phyloP scores from a whole-genome alignment of 345 rosid genomes.

The Gossypium ekmanianum region DNA sequence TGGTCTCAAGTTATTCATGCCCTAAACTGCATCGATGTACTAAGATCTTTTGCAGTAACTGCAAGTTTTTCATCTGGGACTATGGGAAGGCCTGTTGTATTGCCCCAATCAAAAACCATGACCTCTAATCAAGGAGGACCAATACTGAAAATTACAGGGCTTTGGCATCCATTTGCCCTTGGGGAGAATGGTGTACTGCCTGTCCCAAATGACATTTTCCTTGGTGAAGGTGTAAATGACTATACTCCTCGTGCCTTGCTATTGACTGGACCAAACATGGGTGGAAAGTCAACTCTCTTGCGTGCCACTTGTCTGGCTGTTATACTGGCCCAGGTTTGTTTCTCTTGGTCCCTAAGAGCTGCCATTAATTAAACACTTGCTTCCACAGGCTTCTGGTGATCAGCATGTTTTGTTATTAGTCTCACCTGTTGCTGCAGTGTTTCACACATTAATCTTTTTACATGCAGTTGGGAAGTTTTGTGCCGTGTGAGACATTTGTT shows the following conservation, averaged over 20 bases:
- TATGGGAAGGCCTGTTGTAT: conserved; percentile 61
- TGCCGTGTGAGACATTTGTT: conserved; percentile 63
- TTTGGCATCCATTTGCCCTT: conserved; percentile 92
- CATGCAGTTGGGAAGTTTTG: conserved; percentile 82
- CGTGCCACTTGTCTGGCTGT: conserved; percentile 89
- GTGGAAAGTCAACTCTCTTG: conserved; percentile 93
- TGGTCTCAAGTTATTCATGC: conserved; percentile 79
- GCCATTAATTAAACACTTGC: background rate
- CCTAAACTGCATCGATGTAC: conserved; percentile 67
- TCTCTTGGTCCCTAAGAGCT: conserved; percentile 9
- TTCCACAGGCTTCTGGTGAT: background rate
- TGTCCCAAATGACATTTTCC: conserved; percentile 73
- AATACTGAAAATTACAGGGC: conserved; percentile 59
- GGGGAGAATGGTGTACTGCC: conserved; percentile 64
- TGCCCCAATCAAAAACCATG: conserved; percentile 42
- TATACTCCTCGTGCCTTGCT: conserved; percentile 53
- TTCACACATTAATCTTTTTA: conserved; percentile 9
- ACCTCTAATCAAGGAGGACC: conserved; percentile 45
- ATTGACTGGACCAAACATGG: conserved; percentile 97
- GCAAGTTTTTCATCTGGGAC: conserved; percentile 58
- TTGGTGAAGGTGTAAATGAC: conserved; percentile 55
- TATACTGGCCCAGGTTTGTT: conserved; percentile 77
- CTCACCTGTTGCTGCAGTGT: background rate
- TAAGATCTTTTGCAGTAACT: conserved; percentile 67
- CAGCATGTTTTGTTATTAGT: background rate